Conservation (phyloP, 129 eudicot genomes). For the Dittrichia graveolens region DNA sequence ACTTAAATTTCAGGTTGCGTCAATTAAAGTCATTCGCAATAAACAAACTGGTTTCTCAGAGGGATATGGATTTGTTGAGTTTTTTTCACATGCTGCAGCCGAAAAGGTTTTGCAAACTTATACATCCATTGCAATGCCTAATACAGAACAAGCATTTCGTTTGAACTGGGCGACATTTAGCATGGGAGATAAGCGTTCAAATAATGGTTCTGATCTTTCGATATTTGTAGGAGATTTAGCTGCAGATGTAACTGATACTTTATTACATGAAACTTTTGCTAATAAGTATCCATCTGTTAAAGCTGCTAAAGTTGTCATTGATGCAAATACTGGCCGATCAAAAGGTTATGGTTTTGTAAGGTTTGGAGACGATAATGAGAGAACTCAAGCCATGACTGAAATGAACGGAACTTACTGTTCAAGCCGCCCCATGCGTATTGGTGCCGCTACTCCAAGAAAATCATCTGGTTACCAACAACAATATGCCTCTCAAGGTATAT, state of each 20-base stretch:
- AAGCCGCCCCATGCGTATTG: constrained; percentile 85
- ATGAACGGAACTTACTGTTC: constrained; percentile 85
- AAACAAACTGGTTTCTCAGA: constrained; percentile 85
- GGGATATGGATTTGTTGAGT: constrained; percentile 92
- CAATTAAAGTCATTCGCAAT: constrained; percentile 84
- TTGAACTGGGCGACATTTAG: constrained; percentile 94
- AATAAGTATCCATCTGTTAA: constrained; percentile 73
- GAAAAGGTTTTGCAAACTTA: constrained; percentile 75
- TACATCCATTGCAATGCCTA: constrained; percentile 65
- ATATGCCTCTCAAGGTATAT: constrained; percentile 54
- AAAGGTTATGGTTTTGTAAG: constrained; percentile 93
- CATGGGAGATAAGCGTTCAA: constrained; percentile 85
- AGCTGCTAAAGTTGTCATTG: constrained; percentile 88
- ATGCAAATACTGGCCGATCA: constrained; percentile 80
- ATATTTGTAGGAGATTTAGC: constrained; percentile 94
- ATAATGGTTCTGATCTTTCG: constrained; percentile 82
- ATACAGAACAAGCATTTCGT: constrained; percentile 75
- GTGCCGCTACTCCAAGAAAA: constrained; percentile 83
- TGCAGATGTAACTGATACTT: constrained; percentile 82
- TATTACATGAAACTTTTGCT: constrained; percentile 76
- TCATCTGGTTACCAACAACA: constrained; percentile 77
- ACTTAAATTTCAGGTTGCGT: constrained; percentile 55
- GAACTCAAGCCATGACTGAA: constrained; percentile 85
- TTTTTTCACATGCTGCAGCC: constrained; percentile 68
- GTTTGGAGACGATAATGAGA: constrained; percentile 86